These are phyloP conservation scores for Pochonia chlamydosporia DNA, from an alignment of 2,329 filamentous ascomycete species.

Conservation along the genomic window DNA sequence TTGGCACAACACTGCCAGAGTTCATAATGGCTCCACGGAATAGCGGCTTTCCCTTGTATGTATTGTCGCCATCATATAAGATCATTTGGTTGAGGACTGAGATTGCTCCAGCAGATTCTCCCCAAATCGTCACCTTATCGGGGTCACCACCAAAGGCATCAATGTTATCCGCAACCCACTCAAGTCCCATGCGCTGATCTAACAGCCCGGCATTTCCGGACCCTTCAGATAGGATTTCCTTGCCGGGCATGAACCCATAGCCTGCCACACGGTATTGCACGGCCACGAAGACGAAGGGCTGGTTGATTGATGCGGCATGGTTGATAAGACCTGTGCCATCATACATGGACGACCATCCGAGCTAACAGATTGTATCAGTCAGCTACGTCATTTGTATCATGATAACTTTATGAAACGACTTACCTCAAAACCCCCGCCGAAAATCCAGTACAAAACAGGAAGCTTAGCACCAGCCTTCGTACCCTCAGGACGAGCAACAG, in stretches of 20 bases:
- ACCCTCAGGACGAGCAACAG: conserved; percentile 39
- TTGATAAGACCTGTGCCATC: background rate
- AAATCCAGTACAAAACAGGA: conserved; percentile 54
- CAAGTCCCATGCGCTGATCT: conserved; percentile 65
- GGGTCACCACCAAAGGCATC: conserved; percentile 73
- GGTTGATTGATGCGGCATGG: background rate
- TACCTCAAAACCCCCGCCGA: conserved; percentile 39
- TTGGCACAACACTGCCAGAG: conserved; percentile 58
- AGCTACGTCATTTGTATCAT: no score
- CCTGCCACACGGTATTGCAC: conserved; percentile 74
- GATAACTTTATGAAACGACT: background rate
- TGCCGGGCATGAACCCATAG: conserved; percentile 68
- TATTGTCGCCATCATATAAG: background rate
- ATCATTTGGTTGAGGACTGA: conserved; percentile 71
- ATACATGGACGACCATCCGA: background rate
- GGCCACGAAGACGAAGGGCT: conserved; percentile 65
- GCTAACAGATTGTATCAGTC: background rate
- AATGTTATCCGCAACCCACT: conserved; percentile 77
- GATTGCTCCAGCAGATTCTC: conserved; percentile 65
- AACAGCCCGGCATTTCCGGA: conserved; percentile 32
- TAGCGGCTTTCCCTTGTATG: conserved; percentile 43
- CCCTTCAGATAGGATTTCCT: conserved; percentile 49
- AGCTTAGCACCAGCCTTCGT: conserved; percentile 36
- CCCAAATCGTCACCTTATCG: conserved; percentile 73
- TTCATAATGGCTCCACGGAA: conserved; percentile 78